phyloP scores from a whole-genome alignment of 23 red algal genomes.

The Gracilaria domingensis region DNA sequence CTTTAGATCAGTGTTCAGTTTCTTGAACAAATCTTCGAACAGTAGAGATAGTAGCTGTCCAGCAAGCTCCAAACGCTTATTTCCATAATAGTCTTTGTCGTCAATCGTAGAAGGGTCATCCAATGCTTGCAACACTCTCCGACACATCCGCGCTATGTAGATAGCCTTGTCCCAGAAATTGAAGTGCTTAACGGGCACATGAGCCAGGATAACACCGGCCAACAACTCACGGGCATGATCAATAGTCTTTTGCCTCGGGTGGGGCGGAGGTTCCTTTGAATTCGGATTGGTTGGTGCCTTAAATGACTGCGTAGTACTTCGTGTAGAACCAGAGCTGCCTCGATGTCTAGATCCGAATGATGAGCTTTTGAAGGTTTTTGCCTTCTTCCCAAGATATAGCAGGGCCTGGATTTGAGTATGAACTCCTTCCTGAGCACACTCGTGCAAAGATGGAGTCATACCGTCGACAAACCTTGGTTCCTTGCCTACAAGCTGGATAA shows the following conservation, averaged over 20 bases:
- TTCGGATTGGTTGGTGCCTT: not conserved
- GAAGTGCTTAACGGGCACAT: constrained; percentile 81
- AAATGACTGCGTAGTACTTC: not conserved
- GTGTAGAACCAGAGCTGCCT: constrained; percentile 31
- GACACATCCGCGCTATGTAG: constrained; percentile 89
- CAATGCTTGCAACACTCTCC: constrained; percentile 80
- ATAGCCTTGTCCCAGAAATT: constrained; percentile 87
- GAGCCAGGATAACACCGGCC: constrained; percentile 72
- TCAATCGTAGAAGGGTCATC: constrained; percentile 85
- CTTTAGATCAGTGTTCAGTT: constrained; percentile 89
- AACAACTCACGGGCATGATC: constrained; percentile 84
- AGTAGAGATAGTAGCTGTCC: constrained; percentile 90
- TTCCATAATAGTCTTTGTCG: constrained; percentile 99
- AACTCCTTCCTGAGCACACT: constrained; percentile 75
- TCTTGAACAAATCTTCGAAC: constrained; percentile 99
- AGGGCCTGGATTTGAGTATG: constrained; percentile 69
- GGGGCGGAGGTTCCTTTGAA: constrained; percentile 1
- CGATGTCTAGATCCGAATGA: constrained; percentile 19
- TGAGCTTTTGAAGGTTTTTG: constrained; percentile 49
- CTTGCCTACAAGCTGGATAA: constrained; percentile 88
- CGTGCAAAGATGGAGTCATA: constrained; percentile 71
- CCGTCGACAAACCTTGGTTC: constrained; percentile 71
- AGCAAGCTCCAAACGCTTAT: constrained; percentile 96
- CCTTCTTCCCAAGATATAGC: constrained; percentile 68
- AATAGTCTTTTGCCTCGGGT: constrained; percentile 54